Conservation (phyloP, 2,329 filamentous ascomycete genomes). For the Rhexocercosporidium sp. region DNA sequence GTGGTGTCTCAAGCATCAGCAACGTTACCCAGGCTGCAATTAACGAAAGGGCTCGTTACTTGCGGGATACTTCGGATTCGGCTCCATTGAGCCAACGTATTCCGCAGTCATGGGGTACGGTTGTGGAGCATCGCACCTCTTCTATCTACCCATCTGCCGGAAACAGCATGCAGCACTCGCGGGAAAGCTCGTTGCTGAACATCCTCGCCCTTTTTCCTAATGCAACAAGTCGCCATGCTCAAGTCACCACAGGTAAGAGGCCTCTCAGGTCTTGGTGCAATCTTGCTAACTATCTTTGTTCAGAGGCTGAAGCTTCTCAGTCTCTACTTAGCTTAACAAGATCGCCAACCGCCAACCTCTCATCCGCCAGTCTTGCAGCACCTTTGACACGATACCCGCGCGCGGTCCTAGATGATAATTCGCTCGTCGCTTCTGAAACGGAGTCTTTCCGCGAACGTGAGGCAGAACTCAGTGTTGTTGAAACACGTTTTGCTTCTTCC, state of each 20-base stretch:
- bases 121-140: conserved; percentile 29
- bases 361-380: conserved; percentile 23
- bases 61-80: conserved; percentile 33
- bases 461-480: conserved; percentile 34
- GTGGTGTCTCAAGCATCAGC: conserved; percentile 29
- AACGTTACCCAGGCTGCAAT: conserved; percentile 17
- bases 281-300: not conserved
- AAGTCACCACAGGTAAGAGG: conserved; percentile 6
- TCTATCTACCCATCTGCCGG: conserved; percentile 33
- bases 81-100: conserved; percentile 30
- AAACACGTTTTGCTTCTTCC: conserved; percentile 34
- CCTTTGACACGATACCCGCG: conserved; percentile 23
- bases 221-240: not conserved
- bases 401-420: conserved; percentile 33
- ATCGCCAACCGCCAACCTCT: conserved; percentile 25
- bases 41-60: conserved; percentile 25
- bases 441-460: conserved; percentile 38
- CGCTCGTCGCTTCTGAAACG: conserved; percentile 37
- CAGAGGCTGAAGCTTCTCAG: conserved; percentile 1
- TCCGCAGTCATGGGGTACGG: conserved; percentile 32
- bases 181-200: conserved; percentile 33
- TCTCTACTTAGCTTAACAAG: conserved; percentile 1
- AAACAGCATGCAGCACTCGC: conserved; percentile 33
- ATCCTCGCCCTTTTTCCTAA: conserved; percentile 24
- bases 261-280: not conserved